A percentile compares a stretch with the other conserved stretches of the same genome.
phyloP scores from a whole-genome alignment of 805 yeast species.

The Candida arabinofermentans region DNA sequence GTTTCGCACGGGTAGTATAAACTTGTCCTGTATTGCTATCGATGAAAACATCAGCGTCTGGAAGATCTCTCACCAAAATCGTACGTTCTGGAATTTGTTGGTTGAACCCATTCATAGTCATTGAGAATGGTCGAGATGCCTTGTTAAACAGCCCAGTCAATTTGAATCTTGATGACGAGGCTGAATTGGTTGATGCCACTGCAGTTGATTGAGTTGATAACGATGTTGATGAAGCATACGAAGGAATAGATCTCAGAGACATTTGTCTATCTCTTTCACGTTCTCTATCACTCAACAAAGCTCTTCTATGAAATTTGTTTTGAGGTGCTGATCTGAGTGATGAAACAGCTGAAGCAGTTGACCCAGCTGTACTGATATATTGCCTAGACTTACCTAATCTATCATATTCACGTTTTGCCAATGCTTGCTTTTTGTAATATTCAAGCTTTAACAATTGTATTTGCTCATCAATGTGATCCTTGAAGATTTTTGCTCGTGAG shows the following conservation, averaged over 20 bases:
- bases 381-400: conserved; percentile 2
- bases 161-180: conserved; percentile 20
- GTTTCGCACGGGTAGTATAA: conserved; percentile 37
- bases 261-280: not conserved
- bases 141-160: conserved; percentile 35
- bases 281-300: not conserved
- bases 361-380: not conserved
- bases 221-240: conserved; percentile 6
- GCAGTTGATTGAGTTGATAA: not conserved
- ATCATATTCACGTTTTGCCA: conserved; percentile 26
- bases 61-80: conserved; percentile 54
- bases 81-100: conserved; percentile 24
- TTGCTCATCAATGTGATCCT: conserved; percentile 43
- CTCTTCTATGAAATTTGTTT: conserved; percentile 2
- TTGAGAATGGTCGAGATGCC: conserved; percentile 55
- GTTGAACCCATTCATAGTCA: conserved; percentile 37
- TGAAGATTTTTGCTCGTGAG: conserved; percentile 40
- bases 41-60: conserved; percentile 40
- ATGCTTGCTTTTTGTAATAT: conserved; percentile 21
- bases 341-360: not conserved
- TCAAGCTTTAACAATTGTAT: conserved; percentile 52
- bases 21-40: conserved; percentile 24
- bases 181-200: not conserved
- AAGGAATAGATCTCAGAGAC: conserved; percentile 2
- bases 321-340: conserved; percentile 2